Percentiles rank a stretch among this genome's conserved stretches.
These are phyloP conservation scores for Cordyceps farinosa DNA, from an alignment of 2,329 filamentous ascomycete species.

Conservation along the genomic window DNA sequence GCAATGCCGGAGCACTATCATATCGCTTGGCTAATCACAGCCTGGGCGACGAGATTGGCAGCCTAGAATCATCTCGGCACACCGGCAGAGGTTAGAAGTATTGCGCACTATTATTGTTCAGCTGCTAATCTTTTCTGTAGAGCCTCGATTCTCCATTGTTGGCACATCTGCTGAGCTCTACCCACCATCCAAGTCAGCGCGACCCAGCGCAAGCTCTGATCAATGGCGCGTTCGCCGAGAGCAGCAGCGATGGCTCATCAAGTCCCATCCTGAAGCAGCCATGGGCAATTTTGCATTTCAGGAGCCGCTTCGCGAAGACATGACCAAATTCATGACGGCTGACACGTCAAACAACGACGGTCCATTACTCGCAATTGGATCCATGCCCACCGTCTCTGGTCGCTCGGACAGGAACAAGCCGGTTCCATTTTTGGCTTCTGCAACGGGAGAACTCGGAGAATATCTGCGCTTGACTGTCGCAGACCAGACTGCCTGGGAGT, in stretches of 20 bases:
- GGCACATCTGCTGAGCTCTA: slow-evolving; percentile 35
- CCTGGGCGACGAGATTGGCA: slow-evolving; percentile 25
- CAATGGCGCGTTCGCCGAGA: slow-evolving; percentile 31
- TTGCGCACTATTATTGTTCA: neutral
- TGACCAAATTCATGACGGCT: slow-evolving; percentile 28
- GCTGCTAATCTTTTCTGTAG: slow-evolving; percentile 21
- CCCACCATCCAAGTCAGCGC: slow-evolving; percentile 29
- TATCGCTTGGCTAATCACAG: slow-evolving; percentile 28
- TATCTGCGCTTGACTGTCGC: slow-evolving; percentile 53
- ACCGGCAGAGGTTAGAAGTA: slow-evolving; percentile 26
- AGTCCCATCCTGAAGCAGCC: slow-evolving; percentile 48
- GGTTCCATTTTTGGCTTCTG: slow-evolving; percentile 43
- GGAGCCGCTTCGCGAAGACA: slow-evolving; percentile 36
- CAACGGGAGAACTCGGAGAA: slow-evolving; percentile 55
- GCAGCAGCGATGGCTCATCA: slow-evolving; percentile 49
- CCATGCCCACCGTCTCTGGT: slow-evolving; percentile 43
- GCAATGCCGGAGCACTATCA: slow-evolving; percentile 32
- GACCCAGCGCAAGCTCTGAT: slow-evolving; percentile 25
- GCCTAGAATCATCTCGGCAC: slow-evolving; percentile 31
- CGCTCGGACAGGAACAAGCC: slow-evolving; percentile 23
- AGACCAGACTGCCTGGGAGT: slow-evolving; percentile 50
- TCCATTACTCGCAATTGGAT: slow-evolving; percentile 53
- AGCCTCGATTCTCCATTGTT: slow-evolving; percentile 30
- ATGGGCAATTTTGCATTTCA: slow-evolving; percentile 35
- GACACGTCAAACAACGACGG: slow-evolving; percentile 25